Percentiles rank a stretch among this genome's conserved stretches.
phyloP scores from a whole-genome alignment of 371 early-diverging fungal species.

The Mortierella sp. region DNA sequence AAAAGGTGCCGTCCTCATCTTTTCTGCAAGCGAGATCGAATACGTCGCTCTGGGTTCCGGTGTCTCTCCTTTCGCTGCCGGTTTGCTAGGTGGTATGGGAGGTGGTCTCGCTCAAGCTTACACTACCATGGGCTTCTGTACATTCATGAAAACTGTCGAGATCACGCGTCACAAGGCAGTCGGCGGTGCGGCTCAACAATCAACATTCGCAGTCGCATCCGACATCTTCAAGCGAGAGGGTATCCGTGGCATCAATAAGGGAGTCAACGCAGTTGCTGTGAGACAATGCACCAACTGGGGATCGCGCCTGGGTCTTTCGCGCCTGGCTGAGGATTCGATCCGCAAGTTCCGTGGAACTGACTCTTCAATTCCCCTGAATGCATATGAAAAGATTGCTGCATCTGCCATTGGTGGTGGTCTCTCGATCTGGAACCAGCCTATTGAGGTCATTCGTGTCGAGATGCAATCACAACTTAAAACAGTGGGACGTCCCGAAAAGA shows the following conservation, averaged over 20 bases:
- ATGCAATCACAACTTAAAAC: slow-evolving; percentile 94
- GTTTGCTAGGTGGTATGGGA: slow-evolving; percentile 93
- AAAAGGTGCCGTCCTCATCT: slow-evolving; percentile 95
- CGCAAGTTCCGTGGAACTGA: slow-evolving; percentile 66
- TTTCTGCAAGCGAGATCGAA: slow-evolving; percentile 95
- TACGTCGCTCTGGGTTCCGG: slow-evolving; percentile 73
- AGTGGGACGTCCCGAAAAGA: slow-evolving; percentile 87
- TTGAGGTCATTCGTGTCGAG: slow-evolving; percentile 97
- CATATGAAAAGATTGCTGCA: slow-evolving; percentile 77
- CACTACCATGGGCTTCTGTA: slow-evolving; percentile 98
- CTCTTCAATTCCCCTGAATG: slow-evolving; percentile 57
- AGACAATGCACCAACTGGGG: slow-evolving; percentile 99
- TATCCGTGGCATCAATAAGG: slow-evolving; percentile 95
- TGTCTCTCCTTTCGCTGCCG: slow-evolving; percentile 76
- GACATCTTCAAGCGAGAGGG: slow-evolving; percentile 95
- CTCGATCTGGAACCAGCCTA: slow-evolving; percentile 97
- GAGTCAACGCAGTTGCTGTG: slow-evolving; percentile 91
- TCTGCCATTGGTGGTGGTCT: slow-evolving; percentile 92
- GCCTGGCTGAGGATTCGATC: slow-evolving; percentile 86
- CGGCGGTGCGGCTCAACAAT: slow-evolving; percentile 71
- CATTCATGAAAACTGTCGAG: slow-evolving; percentile 99
- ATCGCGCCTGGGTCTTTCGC: slow-evolving; percentile 91
- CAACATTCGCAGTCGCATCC: slow-evolving; percentile 86
- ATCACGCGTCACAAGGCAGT: slow-evolving; percentile 93
- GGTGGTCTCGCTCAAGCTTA: slow-evolving; percentile 94